Evolutionary conservation across 139 green algal genomes (phyloP), one percentile per base, ranked within the genome.

Genomic region (Dunaliella primolecta): DNA sequence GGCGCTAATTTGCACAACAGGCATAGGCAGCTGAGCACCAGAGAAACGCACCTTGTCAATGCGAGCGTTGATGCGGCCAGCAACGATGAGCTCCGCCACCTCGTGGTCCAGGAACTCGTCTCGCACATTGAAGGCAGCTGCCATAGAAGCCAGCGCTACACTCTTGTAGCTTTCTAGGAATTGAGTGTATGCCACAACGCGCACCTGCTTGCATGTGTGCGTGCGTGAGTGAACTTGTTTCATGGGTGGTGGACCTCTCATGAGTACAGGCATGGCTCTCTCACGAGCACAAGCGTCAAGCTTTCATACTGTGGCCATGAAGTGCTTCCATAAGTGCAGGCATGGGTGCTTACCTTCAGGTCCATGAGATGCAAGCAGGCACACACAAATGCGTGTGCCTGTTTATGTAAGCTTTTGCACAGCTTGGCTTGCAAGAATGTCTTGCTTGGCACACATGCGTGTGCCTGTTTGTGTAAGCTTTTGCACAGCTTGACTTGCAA

Each of bases 161-260:
- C 90, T 96, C 93, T 99, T 98, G 95, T 99, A 99, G 1, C 89
- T 94, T 88, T 98, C 94, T 35, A 99, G 90, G 89, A 98, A 99
- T 92, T 98, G 96, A 27, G 92, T 88, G 89, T 98, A 99, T 15
- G 94, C 96, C 64, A 96, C 91, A 2, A 95, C 92, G 2, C 96
- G 81, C 77, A 86, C 37, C 72, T 78, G n/a, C 72, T 32, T 64
- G 46, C 46, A 15, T 64, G 46, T 64, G 46, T 15, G 46, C 15
- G 46, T 64, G 46, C 46, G 46, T 64, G 46, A 25, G 46, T 64
- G 46, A 25, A 15, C 15, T 7, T 64, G 46, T 75, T 24, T 75
- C 57, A 75, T n/a, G 24, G 23, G 23, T n/a, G 57, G 57, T 75
- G 23, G 23, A 75, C 57, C n/a, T n/a, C n/a, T n/a, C n/a, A n/a